Conservation (phyloP, 495 filamentous ascomycete genomes). For the Penicillium robsamsonii region DNA sequence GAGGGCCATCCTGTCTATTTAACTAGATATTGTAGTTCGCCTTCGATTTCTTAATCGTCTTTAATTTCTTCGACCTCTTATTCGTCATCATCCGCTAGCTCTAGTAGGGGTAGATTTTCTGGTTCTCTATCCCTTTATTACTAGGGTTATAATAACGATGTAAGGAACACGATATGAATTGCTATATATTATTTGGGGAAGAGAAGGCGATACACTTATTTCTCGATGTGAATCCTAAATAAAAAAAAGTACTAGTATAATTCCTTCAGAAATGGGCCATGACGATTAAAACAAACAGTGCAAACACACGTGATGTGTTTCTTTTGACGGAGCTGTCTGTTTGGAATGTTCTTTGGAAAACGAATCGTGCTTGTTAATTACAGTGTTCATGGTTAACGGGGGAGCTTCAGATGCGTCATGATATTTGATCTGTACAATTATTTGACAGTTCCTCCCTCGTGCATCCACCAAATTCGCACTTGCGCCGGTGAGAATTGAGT, state of each 20-base stretch:
- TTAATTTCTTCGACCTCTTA: no score
- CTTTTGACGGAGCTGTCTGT: constrained; percentile 14
- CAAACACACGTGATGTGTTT: constrained; percentile 35
- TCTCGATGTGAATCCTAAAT: no score
- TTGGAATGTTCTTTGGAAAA: neutral
- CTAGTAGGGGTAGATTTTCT: no score
- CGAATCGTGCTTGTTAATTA: constrained; percentile 14
- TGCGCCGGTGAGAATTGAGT: constrained; percentile 2
- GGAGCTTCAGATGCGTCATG: constrained; percentile 3
- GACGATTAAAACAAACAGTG: constrained; percentile 31
- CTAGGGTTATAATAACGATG: no score
- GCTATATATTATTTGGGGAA: no score
- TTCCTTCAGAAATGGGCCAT: constrained; percentile 9
- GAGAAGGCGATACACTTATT: no score
- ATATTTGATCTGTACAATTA: neutral
- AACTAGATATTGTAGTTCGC: no score
- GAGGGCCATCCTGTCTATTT: no score
- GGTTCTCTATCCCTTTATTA: no score
- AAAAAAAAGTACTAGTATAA: neutral
- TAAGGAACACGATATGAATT: no score
- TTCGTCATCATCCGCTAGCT: no score
- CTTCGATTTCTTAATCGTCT: no score
- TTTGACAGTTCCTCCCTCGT: neutral
- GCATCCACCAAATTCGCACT: neutral
- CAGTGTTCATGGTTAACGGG: constrained; percentile 8